Evolutionary conservation across 345 rosid species (phyloP).

Genomic region (Gossypium turneri): DNA sequence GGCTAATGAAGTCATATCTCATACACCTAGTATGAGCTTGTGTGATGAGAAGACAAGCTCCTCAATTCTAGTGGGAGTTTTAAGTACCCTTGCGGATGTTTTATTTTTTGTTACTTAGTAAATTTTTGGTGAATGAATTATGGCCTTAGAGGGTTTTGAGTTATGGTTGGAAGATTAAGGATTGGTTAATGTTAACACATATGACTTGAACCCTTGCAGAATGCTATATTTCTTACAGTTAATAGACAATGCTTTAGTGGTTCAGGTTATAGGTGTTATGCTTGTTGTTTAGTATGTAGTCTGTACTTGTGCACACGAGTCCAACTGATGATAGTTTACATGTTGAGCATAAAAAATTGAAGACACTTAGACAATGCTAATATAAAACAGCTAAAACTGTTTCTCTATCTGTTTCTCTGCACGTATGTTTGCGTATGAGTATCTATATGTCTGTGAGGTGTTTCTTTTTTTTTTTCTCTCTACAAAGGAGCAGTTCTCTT

Average conservation of each 20-base stretch:
- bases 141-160: background rate
- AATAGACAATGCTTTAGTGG: background rate
- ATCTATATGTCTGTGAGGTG: too few species aligned
- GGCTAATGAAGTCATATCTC: constrained; percentile 1
- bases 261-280: background rate
- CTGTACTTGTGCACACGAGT: background rate
- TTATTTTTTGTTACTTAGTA: background rate
- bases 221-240: background rate
- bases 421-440: background rate
- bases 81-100: background rate
- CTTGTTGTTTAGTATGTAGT: background rate
- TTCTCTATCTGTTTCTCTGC: background rate
- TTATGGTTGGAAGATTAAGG: background rate
- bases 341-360: background rate
- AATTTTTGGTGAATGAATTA: background rate
- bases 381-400: background rate
- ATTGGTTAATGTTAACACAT: background rate
- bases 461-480: background rate
- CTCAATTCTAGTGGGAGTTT: background rate
- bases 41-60: background rate
- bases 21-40: background rate
- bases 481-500: background rate
- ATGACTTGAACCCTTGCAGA: background rate
- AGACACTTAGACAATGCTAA: background rate
- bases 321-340: background rate